Percentiles rank a stretch among this genome's conserved stretches.
phyloP scores from a whole-genome alignment of 2,329 filamentous ascomycete genomes.

The Tolypocladium paradoxum region DNA sequence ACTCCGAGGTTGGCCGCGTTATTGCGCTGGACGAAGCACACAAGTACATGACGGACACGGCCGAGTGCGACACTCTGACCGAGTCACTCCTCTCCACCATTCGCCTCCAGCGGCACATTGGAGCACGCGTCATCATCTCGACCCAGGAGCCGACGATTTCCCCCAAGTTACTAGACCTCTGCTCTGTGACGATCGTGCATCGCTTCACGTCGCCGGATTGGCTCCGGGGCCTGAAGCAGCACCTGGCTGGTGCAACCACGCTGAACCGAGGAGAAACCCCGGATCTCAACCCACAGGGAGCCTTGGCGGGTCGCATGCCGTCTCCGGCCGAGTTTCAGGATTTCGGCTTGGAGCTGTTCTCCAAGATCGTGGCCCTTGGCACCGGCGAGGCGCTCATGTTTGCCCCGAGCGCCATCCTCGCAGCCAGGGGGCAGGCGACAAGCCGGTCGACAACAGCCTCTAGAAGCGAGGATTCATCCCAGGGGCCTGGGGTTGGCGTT shows the following conservation, averaged over 20 bases:
- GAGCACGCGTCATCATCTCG: conserved; percentile 55
- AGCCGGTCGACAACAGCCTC: too few relatives aligned
- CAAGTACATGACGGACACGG: conserved; percentile 54
- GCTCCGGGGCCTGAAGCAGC: conserved; percentile 32
- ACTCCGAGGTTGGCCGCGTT: conserved; percentile 37
- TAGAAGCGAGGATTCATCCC: not conserved
- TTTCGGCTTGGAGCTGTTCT: conserved; percentile 22
- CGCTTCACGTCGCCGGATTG: conserved; percentile 58
- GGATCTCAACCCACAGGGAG: not conserved
- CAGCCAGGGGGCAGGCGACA: not conserved
- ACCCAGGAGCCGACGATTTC: conserved; percentile 71
- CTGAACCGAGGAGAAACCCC: not conserved
- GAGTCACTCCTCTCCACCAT: conserved; percentile 52
- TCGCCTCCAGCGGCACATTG: conserved; percentile 60
- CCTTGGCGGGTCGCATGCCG: not conserved
- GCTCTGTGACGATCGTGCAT: conserved; percentile 61
- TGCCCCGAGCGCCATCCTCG: conserved; percentile 30
- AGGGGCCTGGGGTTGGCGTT: not conserved
- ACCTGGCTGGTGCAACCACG: conserved; percentile 30
- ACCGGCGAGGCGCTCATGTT: conserved; percentile 37
- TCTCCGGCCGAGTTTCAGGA: not conserved
- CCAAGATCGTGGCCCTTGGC: conserved; percentile 28
- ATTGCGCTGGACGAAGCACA: conserved; percentile 70
- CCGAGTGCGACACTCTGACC: conserved; percentile 47
- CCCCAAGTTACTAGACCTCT: conserved; percentile 57